phyloP scores from a whole-genome alignment of 352 stramenopile species.

The Phytophthora vignae region DNA sequence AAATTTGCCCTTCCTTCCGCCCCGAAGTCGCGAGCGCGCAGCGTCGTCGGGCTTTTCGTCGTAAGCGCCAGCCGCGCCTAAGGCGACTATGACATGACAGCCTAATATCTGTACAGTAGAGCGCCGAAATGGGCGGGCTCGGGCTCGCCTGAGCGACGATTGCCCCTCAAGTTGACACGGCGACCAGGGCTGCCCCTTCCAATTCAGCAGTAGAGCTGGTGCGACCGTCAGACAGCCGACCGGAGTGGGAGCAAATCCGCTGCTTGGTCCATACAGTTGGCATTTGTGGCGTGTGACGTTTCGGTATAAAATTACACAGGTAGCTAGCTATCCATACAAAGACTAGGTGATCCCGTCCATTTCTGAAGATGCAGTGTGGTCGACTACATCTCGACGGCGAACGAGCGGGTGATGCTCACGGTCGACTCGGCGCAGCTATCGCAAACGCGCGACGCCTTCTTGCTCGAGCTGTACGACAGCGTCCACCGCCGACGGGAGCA shows the following conservation, averaged over 20 bases:
- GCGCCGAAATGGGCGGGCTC: neutral
- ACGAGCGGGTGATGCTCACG: conserved; percentile 50
- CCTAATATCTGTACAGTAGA: neutral
- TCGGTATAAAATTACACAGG: conserved; percentile 29
- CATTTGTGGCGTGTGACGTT: neutral
- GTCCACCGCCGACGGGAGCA: conserved; percentile 85
- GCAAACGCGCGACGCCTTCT: conserved; percentile 83
- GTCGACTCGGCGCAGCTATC: conserved; percentile 67
- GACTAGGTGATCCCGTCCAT: neutral
- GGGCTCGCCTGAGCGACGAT: conserved; percentile 4
- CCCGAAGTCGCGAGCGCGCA: neutral
- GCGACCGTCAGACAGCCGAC: conserved; percentile 12
- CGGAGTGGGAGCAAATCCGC: conserved; percentile 9
- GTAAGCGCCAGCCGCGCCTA: conserved; percentile 1
- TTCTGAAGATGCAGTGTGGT: conserved; percentile 24
- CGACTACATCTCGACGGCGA: conserved; percentile 29
- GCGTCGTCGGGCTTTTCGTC: neutral
- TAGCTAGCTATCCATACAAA: conserved; percentile 1
- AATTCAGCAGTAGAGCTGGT: conserved; percentile 33
- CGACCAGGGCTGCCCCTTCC: conserved; percentile 17
- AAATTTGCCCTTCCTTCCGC: conserved; percentile 21
- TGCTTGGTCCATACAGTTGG: conserved; percentile 10
- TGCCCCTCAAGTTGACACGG: conserved; percentile 15
- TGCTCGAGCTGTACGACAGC: conserved; percentile 77
- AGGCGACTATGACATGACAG: neutral